A percentile compares a stretch with the other conserved stretches of the same genome.
Conservation (phyloP, 495 filamentous ascomycete species). For the Aspergillus carlsbadensis region DNA sequence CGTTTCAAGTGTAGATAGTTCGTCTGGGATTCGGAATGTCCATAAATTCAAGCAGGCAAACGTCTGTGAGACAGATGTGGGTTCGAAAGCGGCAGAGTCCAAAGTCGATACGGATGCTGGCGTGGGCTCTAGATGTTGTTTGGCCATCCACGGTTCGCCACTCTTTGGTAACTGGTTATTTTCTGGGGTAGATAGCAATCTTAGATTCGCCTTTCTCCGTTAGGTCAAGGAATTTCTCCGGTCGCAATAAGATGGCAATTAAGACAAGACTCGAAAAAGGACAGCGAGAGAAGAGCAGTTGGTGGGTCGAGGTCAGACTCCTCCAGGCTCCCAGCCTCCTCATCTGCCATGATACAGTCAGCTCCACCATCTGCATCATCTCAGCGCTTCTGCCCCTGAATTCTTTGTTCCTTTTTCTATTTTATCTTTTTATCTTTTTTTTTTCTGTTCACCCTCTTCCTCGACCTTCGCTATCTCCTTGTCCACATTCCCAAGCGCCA, state of each 20-base stretch:
- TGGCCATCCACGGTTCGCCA: no score
- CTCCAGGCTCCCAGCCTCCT: slow-evolving; percentile 2
- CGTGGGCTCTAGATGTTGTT: no score
- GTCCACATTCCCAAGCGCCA: slow-evolving; percentile 4
- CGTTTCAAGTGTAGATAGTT: no score
- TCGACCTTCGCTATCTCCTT: background rate
- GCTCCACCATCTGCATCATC: slow-evolving; percentile 2
- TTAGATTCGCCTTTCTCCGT: no score
- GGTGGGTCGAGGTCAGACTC: background rate
- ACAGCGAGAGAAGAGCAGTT: background rate
- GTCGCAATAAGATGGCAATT: background rate
- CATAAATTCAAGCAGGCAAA: no score
- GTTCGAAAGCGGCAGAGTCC: no score
- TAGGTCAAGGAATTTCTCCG: no score
- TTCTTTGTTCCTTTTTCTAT: background rate
- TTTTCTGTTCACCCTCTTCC: background rate
- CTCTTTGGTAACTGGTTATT: no score
- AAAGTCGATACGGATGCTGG: no score
- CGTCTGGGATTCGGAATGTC: no score
- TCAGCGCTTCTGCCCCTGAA: slow-evolving; percentile 7
- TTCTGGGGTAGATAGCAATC: no score
- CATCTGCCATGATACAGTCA: background rate
- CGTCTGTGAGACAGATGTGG: no score
- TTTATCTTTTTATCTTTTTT: background rate
- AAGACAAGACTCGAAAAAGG: background rate